Percentiles rank a stretch among this genome's conserved stretches.
Conservation (phyloP, 768 basidiomycete genomes). For the Lactarius hengduanensis region DNA sequence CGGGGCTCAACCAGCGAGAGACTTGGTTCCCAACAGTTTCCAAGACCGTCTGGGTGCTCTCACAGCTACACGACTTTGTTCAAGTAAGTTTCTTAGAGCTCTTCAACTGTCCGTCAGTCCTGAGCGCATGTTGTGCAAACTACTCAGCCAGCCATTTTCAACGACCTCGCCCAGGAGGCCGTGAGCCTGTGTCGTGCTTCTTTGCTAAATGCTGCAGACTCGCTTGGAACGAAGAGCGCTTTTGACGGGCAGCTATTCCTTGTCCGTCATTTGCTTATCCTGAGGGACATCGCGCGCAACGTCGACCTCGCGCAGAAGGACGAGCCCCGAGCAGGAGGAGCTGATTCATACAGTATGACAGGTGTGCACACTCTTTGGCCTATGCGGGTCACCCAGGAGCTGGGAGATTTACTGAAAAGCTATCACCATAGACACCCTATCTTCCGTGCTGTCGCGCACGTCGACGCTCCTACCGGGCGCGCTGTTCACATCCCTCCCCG, state of each 20-base stretch:
- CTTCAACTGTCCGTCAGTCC: neutral
- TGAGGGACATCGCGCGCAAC: slow-evolving; percentile 86
- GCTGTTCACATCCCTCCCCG: slow-evolving; percentile 67
- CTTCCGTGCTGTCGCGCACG: slow-evolving; percentile 59
- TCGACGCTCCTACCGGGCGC: slow-evolving; percentile 64
- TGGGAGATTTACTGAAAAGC: neutral
- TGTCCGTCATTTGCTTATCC: slow-evolving; percentile 81
- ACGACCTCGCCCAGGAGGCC: slow-evolving; percentile 95
- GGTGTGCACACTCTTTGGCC: slow-evolving; percentile 41
- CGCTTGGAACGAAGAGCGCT: slow-evolving; percentile 50
- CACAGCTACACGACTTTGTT: slow-evolving; percentile 87
- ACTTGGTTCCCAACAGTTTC: slow-evolving; percentile 91
- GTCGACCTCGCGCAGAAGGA: slow-evolving; percentile 59
- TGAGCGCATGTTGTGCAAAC: neutral
- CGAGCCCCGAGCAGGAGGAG: slow-evolving; percentile 39
- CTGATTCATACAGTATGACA: slow-evolving; percentile 54
- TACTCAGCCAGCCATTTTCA: slow-evolving; percentile 85
- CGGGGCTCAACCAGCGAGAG: slow-evolving; percentile 69
- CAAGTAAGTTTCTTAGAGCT: slow-evolving; percentile 54
- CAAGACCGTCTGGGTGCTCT: slow-evolving; percentile 89
- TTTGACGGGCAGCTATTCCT: slow-evolving; percentile 85
- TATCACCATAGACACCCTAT: slow-evolving; percentile 47
- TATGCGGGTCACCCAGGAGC: neutral
- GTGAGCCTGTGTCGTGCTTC: slow-evolving; percentile 80
- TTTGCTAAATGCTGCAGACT: slow-evolving; percentile 68